Percentiles rank a stretch among this genome's conserved stretches.
These are phyloP conservation scores for Astrocystis sublimbata DNA, from an alignment of 495 filamentous ascomycete species.

Conservation along the genomic window DNA sequence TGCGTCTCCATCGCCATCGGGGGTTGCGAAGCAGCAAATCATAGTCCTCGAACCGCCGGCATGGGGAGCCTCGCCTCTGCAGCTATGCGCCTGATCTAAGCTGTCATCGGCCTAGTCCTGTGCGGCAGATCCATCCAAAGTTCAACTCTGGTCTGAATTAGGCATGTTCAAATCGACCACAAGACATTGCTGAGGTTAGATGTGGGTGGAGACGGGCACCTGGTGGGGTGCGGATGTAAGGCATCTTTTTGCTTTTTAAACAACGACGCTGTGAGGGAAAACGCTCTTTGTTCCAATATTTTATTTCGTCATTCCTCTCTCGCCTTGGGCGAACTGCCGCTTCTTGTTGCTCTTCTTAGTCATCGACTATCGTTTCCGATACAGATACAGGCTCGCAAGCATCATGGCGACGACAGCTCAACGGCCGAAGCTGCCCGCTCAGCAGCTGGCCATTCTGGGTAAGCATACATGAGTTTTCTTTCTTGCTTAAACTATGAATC, in stretches of 20 bases:
- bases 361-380: background rate
- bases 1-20: background rate
- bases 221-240: background rate
- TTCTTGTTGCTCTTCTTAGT: background rate
- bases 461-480: conserved; percentile 35
- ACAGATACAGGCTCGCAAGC: background rate
- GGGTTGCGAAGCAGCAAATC: background rate
- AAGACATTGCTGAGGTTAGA: background rate
- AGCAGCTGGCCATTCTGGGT: conserved; percentile 64
- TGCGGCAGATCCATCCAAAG: background rate
- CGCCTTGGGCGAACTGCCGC: background rate
- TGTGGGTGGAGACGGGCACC: background rate
- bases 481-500: background rate
- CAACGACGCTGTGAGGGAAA: background rate
- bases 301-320: background rate
- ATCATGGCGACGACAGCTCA: conserved; percentile 39
- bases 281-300: background rate
- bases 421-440: conserved; percentile 40
- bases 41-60: background rate
- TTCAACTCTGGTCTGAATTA: background rate
- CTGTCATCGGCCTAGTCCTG: background rate
- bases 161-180: too few species aligned
- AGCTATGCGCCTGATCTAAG: conserved; percentile 7
- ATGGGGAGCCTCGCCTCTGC: conserved; percentile 6
- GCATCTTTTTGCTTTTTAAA: background rate